Base-by-base conservation (phyloP, 805 yeast genomes). In the Candida mattraensis region DNA sequence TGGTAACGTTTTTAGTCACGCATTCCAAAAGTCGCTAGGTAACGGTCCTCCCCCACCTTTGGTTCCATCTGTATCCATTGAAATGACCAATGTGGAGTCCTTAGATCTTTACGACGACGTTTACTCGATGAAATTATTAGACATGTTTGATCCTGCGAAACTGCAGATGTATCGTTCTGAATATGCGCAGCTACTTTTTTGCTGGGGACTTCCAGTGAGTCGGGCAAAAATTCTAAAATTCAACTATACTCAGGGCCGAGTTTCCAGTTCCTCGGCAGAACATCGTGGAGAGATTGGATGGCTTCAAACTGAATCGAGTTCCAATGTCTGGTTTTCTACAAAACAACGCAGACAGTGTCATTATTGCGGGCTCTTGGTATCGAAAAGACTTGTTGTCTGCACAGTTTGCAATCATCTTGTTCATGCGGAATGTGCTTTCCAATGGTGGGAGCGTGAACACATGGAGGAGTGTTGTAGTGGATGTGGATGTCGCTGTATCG, bases 201-300 rank as follows among this genome's bases (percentile, higher is more conserved):
- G 73, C 21, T 91, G 97, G 97, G 94, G 93, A 0, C 66, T 88
- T 13, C 84, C 88, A 0, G 72, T 84, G n/a, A 77, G 81, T 45
- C 62, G 96, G 27, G 78, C 86, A 18, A 89, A 89, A 51, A 74
- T 89, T 8, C 57, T 87, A 37, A 87, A 89, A 60, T 75, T 77
- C 64, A 83, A 82, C 50, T 72, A 70, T 28, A 39, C 45, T 42
- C 47, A 37, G 11, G 13, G 39, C 13, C 18, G 11, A 7, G 31
- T 34, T 7, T 15, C 30, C 4, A 18, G 27, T n/a, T 40, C 44
- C 18, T 48, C 42, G 22, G 28, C 30, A 17, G 56, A 58, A 19
- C 61, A 57, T 24, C 36, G 31, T 11, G 60, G 61, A 2, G 53
- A 47, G 19, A 42, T 53, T 24, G 64, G 63, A 6, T 57, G 61